Conservation (phyloP, 805 yeast species). For the Hanseniaspora nectarophila region DNA sequence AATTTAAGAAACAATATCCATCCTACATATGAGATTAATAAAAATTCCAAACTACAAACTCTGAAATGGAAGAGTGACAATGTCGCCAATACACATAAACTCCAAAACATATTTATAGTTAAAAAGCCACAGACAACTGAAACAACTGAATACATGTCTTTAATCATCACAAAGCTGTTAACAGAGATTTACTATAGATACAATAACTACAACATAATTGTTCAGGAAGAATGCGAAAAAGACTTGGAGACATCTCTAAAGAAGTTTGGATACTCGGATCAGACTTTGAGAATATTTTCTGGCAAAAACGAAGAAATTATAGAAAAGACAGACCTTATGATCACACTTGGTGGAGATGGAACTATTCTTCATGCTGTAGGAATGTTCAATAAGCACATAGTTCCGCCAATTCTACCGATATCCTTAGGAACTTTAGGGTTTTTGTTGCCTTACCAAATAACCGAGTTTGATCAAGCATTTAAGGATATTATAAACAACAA, state of each 20-base stretch:
- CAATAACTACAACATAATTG: slow-evolving; percentile 66
- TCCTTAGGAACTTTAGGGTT: slow-evolving; percentile 89
- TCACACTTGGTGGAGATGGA: slow-evolving; percentile 94
- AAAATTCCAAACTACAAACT: slow-evolving; percentile 14
- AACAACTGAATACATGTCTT: slow-evolving; percentile 55
- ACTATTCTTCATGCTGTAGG: slow-evolving; percentile 79
- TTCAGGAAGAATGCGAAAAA: slow-evolving; percentile 59
- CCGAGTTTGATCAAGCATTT: slow-evolving; percentile 49
- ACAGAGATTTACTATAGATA: slow-evolving; percentile 47
- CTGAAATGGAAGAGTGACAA: slow-evolving; percentile 2
- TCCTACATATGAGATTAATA: slow-evolving; percentile 20
- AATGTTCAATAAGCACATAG: slow-evolving; percentile 53
- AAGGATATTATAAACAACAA: slow-evolving; percentile 52
- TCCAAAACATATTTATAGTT: slow-evolving; percentile 64
- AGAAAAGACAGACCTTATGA: slow-evolving; percentile 61
- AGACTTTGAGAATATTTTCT: slow-evolving; percentile 39
- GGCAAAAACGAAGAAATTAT: slow-evolving; percentile 49
- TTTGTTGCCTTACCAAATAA: slow-evolving; percentile 72
- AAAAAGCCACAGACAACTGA: slow-evolving; percentile 70
- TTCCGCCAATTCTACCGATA: slow-evolving; percentile 82
- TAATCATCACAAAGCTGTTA: slow-evolving; percentile 35
- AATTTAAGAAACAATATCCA: not conserved
- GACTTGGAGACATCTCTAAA: slow-evolving; percentile 37
- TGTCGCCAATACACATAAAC: not conserved
- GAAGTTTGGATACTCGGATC: slow-evolving; percentile 22